These are phyloP conservation scores for Hypholoma fasciculare DNA, from an alignment of 768 basidiomycete genomes.

Conservation along the genomic window DNA sequence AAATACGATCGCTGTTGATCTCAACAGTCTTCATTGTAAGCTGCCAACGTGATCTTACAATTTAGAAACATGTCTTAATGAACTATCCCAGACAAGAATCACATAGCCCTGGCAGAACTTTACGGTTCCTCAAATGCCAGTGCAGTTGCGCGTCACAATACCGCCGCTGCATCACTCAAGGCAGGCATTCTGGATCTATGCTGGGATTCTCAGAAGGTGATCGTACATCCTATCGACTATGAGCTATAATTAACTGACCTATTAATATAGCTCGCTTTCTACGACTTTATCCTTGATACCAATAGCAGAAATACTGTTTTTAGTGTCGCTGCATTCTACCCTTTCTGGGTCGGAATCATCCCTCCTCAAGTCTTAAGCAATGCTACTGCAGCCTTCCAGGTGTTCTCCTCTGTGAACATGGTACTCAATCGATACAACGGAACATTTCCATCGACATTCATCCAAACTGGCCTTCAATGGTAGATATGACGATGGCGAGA, in stretches of 20 bases:
- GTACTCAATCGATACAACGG: conserved; percentile 87
- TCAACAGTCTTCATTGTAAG: conserved; percentile 87
- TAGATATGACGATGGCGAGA: conserved; percentile 19
- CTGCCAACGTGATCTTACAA: background rate
- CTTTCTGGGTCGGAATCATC: conserved; percentile 85
- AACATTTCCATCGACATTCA: conserved; percentile 77
- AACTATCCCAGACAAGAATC: conserved; percentile 56
- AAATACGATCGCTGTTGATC: conserved; percentile 68
- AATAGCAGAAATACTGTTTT: conserved; percentile 66
- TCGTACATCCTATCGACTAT: background rate
- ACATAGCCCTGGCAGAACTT: conserved; percentile 57
- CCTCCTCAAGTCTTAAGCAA: conserved; percentile 66
- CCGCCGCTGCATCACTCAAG: conserved; percentile 57
- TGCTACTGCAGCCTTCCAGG: conserved; percentile 60
- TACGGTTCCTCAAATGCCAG: conserved; percentile 49
- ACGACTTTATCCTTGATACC: conserved; percentile 82
- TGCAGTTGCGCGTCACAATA: conserved; percentile 48
- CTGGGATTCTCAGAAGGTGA: conserved; percentile 74
- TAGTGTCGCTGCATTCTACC: conserved; percentile 79
- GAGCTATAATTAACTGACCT: background rate
- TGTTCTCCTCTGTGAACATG: conserved; percentile 75
- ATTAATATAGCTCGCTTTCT: conserved; percentile 66
- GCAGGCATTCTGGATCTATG: conserved; percentile 80
- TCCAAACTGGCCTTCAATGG: conserved; percentile 84
- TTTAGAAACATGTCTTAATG: background rate